Conservation (phyloP, 805 yeast genomes). For the Lipomyces sp. region DNA sequence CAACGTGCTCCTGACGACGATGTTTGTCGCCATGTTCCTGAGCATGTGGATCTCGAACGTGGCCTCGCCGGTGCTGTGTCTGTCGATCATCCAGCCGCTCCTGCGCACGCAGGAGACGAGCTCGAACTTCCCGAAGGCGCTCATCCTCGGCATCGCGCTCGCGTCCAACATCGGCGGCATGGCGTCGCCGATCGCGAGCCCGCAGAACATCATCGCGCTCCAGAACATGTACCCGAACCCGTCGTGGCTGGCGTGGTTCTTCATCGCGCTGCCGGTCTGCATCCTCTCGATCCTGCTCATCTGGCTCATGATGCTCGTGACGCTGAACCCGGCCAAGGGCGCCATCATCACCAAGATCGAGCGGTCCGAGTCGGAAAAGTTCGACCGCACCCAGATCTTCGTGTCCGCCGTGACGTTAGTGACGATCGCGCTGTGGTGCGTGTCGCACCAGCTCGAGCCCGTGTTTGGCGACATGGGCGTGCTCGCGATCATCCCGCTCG, state of each 20-base stretch:
- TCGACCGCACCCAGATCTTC: slow-evolving; percentile 71
- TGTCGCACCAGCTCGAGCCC: slow-evolving; percentile 68
- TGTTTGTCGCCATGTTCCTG: slow-evolving; percentile 80
- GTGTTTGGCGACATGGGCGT: slow-evolving; percentile 96
- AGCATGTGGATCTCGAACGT: slow-evolving; percentile 97
- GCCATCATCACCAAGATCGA: slow-evolving; percentile 56
- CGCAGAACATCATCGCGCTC: slow-evolving; percentile 89
- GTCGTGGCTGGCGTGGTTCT: slow-evolving; percentile 93
- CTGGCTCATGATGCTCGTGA: slow-evolving; percentile 68
- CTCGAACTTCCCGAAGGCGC: slow-evolving; percentile 73
- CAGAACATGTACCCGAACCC: slow-evolving; percentile 81
- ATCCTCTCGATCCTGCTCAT: slow-evolving; percentile 58
- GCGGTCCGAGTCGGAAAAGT: slow-evolving; percentile 59
- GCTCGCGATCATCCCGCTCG: slow-evolving; percentile 82
- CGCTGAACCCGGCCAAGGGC: slow-evolving; percentile 53
- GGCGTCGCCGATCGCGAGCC: slow-evolving; percentile 96
- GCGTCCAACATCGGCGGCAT: slow-evolving; percentile 95
- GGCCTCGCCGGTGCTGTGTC: slow-evolving; percentile 94
- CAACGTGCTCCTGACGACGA: slow-evolving; percentile 68
- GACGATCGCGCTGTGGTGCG: slow-evolving; percentile 87
- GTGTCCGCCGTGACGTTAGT: slow-evolving; percentile 61
- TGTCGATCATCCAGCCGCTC: slow-evolving; percentile 85
- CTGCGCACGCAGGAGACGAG: slow-evolving; percentile 77
- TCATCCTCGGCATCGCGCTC: slow-evolving; percentile 86
- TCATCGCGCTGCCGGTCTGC: slow-evolving; percentile 78